A percentile compares a stretch with the other conserved stretches of the same genome.
Conservation (phyloP, 1,284 basidiomycete genomes). For the Sporisorium iseilematis-ciliati region DNA sequence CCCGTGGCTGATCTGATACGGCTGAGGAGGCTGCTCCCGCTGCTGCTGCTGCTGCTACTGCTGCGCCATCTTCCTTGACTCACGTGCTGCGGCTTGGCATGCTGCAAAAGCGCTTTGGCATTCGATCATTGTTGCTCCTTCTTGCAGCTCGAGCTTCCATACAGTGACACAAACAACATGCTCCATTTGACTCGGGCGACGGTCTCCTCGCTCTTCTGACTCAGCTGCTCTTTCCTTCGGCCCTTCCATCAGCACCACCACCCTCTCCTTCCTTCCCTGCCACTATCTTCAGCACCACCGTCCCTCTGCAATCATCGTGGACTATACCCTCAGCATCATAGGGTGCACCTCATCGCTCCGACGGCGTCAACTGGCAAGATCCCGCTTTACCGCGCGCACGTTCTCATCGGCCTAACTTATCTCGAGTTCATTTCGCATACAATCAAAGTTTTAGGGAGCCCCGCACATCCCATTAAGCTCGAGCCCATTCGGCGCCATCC, state of each 20-base stretch:
- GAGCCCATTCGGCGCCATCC: background rate
- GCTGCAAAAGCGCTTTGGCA: slow-evolving; percentile 3
- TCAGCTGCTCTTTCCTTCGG: background rate
- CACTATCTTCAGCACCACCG: background rate
- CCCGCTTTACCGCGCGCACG: background rate
- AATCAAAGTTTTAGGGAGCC: slow-evolving; percentile 2
- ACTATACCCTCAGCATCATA: background rate
- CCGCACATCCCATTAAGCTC: slow-evolving; percentile 2
- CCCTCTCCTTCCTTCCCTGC: background rate
- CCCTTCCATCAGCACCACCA: slow-evolving; percentile 1
- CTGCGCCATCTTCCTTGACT: background rate
- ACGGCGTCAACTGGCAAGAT: background rate
- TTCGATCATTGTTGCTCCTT: too few species aligned
- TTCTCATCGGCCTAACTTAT: background rate
- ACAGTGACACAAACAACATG: background rate
- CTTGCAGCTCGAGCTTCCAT: too few species aligned
- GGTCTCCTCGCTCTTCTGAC: background rate
- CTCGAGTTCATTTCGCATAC: slow-evolving; percentile 1
- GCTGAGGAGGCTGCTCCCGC: too few species aligned
- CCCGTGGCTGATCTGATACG: too few species aligned
- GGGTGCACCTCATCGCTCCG: background rate
- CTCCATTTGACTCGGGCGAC: background rate
- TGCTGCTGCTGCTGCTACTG: too few species aligned
- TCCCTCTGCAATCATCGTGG: background rate
- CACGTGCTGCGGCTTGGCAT: slow-evolving; percentile 5